These are phyloP conservation scores for Backusella luteola DNA, from an alignment of 192 early-diverging fungal species.

Conservation along the genomic window DNA sequence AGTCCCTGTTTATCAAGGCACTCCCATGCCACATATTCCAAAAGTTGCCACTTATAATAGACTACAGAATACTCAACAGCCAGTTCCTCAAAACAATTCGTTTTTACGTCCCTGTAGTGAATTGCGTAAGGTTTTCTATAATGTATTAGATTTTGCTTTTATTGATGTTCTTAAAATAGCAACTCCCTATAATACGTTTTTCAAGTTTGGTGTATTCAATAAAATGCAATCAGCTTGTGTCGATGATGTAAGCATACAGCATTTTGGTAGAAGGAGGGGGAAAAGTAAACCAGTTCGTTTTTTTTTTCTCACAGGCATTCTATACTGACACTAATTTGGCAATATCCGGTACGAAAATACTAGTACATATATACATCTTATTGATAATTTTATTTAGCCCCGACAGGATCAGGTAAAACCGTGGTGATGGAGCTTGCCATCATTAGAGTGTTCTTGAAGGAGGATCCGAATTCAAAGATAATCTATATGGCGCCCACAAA, in stretches of 20 bases:
- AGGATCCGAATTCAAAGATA: slow-evolving; percentile 41
- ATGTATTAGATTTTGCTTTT: background rate
- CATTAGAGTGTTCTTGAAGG: slow-evolving; percentile 15
- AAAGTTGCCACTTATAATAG: background rate
- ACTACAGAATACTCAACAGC: background rate
- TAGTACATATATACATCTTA: background rate
- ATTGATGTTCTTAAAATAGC: slow-evolving; percentile 10
- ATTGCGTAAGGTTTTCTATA: background rate
- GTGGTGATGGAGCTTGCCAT: slow-evolving; percentile 60
- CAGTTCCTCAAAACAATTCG: background rate
- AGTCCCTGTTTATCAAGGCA: background rate
- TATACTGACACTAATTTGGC: slow-evolving; percentile 22
- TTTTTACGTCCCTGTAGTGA: background rate
- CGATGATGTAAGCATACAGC: background rate
- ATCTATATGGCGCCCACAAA: slow-evolving; percentile 76
- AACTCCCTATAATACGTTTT: slow-evolving; percentile 19
- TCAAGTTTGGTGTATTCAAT: slow-evolving; percentile 31
- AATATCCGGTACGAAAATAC: slow-evolving; percentile 32
- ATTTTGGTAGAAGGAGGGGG: too few relatives aligned
- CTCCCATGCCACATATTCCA: background rate
- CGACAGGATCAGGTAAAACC: slow-evolving; percentile 74
- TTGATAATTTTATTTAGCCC: slow-evolving; percentile 37
- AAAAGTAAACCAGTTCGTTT: background rate
- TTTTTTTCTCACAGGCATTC: slow-evolving; percentile 22
- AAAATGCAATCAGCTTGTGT: slow-evolving; percentile 16